Evolutionary conservation across 2,329 filamentous ascomycete species (phyloP).

Genomic region (Pezicula carpinea): DNA sequence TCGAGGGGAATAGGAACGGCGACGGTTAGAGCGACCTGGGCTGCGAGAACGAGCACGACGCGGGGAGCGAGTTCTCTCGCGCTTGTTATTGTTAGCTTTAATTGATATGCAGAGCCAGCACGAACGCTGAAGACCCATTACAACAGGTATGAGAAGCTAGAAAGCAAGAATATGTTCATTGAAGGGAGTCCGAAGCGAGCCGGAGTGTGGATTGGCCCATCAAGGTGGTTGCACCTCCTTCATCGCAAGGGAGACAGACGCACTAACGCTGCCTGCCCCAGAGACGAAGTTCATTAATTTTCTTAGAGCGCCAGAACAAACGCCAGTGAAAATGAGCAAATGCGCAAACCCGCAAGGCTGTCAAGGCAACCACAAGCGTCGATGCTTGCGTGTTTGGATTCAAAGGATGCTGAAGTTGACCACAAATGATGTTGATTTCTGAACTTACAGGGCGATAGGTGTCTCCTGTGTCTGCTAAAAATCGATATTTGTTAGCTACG

Average conservation of each 20-base stretch:
- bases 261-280: neutral
- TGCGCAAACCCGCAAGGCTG: neutral
- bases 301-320: neutral
- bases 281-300: neutral
- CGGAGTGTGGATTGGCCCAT: neutral
- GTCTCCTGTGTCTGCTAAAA: conserved; percentile 10
- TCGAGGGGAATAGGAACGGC: conserved; percentile 74
- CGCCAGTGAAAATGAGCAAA: neutral
- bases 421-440: neutral
- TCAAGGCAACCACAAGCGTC: too few relatives aligned
- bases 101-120: conserved; percentile 23
- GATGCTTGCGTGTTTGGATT: too few relatives aligned
- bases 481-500: neutral
- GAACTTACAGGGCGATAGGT: conserved; percentile 12
- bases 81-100: conserved; percentile 47
- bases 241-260: neutral
- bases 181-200: neutral
- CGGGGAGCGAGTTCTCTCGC: conserved; percentile 78
- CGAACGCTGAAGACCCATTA: neutral
- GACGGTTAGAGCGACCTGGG: conserved; percentile 63
- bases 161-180: neutral
- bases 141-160: neutral
- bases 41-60: conserved; percentile 80
- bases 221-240: neutral
- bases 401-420: too few relatives aligned